These are phyloP conservation scores for Withania somnifera DNA, from an alignment of 305 asterid genomes.

Conservation along the genomic window DNA sequence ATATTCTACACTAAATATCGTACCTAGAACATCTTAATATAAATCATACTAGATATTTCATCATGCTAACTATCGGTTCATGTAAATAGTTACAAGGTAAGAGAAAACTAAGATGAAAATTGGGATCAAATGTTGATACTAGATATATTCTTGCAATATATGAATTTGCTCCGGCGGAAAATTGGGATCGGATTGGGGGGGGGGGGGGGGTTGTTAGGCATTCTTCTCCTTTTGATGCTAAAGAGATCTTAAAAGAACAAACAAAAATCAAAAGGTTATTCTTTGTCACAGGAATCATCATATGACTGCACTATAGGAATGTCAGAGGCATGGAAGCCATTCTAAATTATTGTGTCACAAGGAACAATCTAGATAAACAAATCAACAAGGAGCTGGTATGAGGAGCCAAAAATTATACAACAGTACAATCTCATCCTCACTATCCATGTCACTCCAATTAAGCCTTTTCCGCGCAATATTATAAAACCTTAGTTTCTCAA, in stretches of 20 bases:
- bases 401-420: not conserved
- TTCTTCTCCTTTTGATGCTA: not conserved
- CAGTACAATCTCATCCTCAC: not conserved
- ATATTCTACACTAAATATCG: no score
- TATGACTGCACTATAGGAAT: not conserved
- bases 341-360: not conserved
- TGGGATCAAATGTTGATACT: not conserved
- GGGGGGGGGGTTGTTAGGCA: not conserved
- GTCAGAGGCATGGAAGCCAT: not conserved
- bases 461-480: not conserved
- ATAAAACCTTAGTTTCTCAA: not conserved
- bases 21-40: no score
- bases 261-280: not conserved
- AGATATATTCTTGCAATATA: not conserved
- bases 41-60: no score
- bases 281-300: not conserved
- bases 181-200: no score
- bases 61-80: not conserved
- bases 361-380: not conserved
- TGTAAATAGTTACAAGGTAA: not conserved
- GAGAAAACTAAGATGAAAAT: not conserved
- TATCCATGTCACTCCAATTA: not conserved
- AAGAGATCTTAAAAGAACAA: not conserved
- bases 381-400: not conserved
- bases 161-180: not conserved